Evolutionary conservation across 257 asterid species (phyloP).

Genomic region (Salvia miltiorrhiza): DNA sequence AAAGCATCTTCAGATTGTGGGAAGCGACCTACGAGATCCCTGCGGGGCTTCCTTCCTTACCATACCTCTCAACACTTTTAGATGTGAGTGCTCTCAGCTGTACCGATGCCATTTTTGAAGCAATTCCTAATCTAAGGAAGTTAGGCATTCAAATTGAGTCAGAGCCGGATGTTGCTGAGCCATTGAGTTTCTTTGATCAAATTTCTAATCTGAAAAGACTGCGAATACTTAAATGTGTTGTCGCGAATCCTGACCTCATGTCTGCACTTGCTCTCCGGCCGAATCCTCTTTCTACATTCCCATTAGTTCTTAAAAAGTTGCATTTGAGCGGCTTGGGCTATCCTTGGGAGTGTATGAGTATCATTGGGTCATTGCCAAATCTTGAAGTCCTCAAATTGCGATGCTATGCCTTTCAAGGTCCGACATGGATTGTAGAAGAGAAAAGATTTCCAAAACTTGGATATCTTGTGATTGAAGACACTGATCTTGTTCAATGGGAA

Average conservation of each 20-base stretch:
- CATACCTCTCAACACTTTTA: constrained; percentile 9
- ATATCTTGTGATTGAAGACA: constrained; percentile 10
- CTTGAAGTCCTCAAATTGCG: constrained; percentile 4
- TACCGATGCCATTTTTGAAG: background rate
- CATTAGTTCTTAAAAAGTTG: background rate
- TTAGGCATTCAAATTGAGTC: constrained; percentile 5
- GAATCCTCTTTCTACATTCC: background rate
- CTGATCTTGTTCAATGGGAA: constrained; percentile 6
- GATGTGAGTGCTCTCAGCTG: background rate
- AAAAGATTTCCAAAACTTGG: background rate
- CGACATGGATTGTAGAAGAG: background rate
- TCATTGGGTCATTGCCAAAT: background rate
- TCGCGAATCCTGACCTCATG: constrained; percentile 10
- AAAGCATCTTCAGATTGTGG: constrained; percentile 16
- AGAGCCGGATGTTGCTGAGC: background rate
- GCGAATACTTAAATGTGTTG: constrained; percentile 11
- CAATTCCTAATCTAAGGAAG: constrained; percentile 3
- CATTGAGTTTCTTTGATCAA: background rate
- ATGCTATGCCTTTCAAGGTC: constrained; percentile 15
- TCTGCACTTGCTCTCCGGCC: background rate
- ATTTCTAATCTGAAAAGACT: background rate
- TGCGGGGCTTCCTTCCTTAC: background rate
- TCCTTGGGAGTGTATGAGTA: background rate
- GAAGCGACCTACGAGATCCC: constrained; percentile 5
- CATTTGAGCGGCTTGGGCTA: constrained; percentile 14